Percentiles rank a stretch among this genome's conserved stretches.
phyloP scores from a whole-genome alignment of 148 eudicot genomes.

The Silene latifolia region DNA sequence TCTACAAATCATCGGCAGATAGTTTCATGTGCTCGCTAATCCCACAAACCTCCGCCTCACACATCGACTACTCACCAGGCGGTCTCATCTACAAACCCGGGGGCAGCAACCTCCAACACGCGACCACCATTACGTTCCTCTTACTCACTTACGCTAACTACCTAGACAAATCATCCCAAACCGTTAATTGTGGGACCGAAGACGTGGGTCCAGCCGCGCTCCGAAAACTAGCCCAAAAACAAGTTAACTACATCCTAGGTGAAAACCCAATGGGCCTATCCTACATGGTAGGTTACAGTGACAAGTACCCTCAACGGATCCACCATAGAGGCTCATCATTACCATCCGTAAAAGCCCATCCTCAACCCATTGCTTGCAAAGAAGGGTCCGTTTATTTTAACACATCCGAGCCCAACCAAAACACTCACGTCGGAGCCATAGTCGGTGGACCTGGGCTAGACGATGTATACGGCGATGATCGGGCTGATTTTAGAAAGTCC shows the following conservation, averaged over 20 bases:
- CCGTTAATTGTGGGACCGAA: slow-evolving; percentile 49
- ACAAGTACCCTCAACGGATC: slow-evolving; percentile 55
- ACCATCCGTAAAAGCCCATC: slow-evolving; percentile 66
- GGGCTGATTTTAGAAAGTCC: slow-evolving; percentile 71
- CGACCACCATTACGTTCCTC: slow-evolving; percentile 74
- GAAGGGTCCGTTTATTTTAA: slow-evolving; percentile 72
- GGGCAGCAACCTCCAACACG: slow-evolving; percentile 84
- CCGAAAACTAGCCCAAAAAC: slow-evolving; percentile 66
- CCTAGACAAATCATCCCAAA: slow-evolving; percentile 43
- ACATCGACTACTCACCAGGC: slow-evolving; percentile 71
- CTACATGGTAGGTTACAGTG: slow-evolving; percentile 86
- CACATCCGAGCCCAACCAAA: slow-evolving; percentile 65
- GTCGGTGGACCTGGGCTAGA: slow-evolving; percentile 91
- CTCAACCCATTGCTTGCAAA: slow-evolving; percentile 56
- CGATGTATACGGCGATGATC: slow-evolving; percentile 61
- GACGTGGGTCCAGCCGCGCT: slow-evolving; percentile 43
- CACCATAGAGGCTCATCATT: slow-evolving; percentile 86
- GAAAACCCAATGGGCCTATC: slow-evolving; percentile 88
- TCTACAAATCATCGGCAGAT: slow-evolving; percentile 85
- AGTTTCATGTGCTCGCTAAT: slow-evolving; percentile 83
- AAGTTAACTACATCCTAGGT: slow-evolving; percentile 81
- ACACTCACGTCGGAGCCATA: slow-evolving; percentile 66
- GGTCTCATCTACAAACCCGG: slow-evolving; percentile 86
- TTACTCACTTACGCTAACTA: slow-evolving; percentile 67
- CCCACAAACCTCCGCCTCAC: slow-evolving; percentile 66